Conservation (phyloP, 805 yeast genomes). For the Jamesozyma jinghongensis region DNA sequence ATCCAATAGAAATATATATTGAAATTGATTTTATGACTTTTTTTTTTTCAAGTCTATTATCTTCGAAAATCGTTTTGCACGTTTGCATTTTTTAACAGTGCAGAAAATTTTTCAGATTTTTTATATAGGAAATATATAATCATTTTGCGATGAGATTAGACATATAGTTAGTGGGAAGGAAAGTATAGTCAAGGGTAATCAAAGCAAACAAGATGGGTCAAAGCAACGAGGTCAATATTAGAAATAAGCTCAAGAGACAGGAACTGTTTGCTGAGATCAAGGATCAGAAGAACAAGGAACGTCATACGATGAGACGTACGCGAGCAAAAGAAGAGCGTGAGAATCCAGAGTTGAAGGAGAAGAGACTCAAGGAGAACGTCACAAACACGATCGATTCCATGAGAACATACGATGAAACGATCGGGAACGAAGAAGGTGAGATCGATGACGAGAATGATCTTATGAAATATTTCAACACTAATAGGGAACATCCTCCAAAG, state of each 20-base stretch:
- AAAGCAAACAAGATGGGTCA: slow-evolving; percentile 21
- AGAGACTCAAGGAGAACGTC: slow-evolving; percentile 67
- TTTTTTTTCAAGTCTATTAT: no score
- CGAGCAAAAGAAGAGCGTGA: slow-evolving; percentile 82
- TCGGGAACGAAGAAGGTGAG: slow-evolving; percentile 29
- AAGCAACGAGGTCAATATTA: slow-evolving; percentile 39
- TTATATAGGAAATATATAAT: neutral
- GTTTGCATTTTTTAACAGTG: neutral
- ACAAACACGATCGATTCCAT: slow-evolving; percentile 78
- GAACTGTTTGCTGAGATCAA: slow-evolving; percentile 64
- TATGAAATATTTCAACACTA: slow-evolving; percentile 32
- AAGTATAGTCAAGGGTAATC: neutral
- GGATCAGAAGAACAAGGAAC: slow-evolving; percentile 63
- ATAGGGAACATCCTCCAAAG: slow-evolving; percentile 71
- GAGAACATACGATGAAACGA: slow-evolving; percentile 82
- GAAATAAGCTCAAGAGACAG: slow-evolving; percentile 74
- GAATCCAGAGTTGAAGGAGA: slow-evolving; percentile 73
- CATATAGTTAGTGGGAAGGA: neutral
- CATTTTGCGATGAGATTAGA: slow-evolving; percentile 5
- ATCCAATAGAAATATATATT: no score
- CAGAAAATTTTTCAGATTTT: neutral
- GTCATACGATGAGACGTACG: slow-evolving; percentile 67
- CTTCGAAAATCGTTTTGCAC: neutral
- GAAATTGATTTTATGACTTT: no score
- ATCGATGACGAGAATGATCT: slow-evolving; percentile 18